Base-by-base conservation (phyloP, 768 basidiomycete genomes). In the Tylopilus plumbeoviolaceoides region DNA sequence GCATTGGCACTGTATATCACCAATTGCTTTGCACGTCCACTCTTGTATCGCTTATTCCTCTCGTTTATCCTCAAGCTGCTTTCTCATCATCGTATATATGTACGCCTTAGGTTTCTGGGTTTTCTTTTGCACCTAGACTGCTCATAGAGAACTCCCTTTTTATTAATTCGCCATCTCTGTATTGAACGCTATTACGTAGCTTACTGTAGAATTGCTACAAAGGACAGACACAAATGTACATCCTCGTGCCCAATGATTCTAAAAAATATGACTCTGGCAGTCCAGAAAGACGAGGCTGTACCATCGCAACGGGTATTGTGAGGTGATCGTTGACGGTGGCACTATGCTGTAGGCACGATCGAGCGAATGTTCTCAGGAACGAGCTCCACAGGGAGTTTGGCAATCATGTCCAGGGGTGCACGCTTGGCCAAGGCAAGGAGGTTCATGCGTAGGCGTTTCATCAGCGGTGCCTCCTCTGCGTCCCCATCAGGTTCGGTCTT, bases 341-440 rank as follows among this genome's bases (percentile, higher is more conserved):
- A 11, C 39, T 55, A 60, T 44, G 61, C 53, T 11, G 80, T 84
- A 18, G 85, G 85, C 12, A 89, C 81, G 54, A 81, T 78, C 59
- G 76, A 75, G 46, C 84, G 75, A 48, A 88, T 80, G 59, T 80
- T 75, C 58, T 82, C 81, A 2, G 84, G 86, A 2, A 88, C 84
- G 44, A 89, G 66, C 42, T 85, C 82, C 39, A 77, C 72, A 9
- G 85, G 85, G 38, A 89, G 63, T 28, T 74, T 74, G 15, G 83
- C 83, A 48, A 89, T 85, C 53, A 78, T 82, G 59, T 88, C 85
- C 55, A 89, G 63, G 2, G 89, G 89, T 10, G 87, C 87, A 7
- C 87, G 78, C 63, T 89, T 89, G 51, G 86, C 85, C 31, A 91
- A 73, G 2, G 88, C 87, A 25, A 91, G 75, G 27, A 91, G 72